Evolutionary conservation across 2,329 filamentous ascomycete genomes (phyloP).

Genomic region (Sporothrix luriei): DNA sequence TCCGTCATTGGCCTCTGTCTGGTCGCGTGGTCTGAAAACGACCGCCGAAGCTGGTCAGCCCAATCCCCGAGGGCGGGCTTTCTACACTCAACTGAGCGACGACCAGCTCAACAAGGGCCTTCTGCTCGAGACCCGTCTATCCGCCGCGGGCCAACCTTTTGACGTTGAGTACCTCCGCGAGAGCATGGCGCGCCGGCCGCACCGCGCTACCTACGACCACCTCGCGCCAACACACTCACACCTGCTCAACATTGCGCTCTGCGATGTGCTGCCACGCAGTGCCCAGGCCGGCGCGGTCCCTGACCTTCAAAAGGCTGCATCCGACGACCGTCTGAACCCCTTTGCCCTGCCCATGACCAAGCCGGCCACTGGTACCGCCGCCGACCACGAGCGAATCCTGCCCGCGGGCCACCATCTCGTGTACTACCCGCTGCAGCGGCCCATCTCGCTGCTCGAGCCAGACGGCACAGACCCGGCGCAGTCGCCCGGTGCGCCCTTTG

Average conservation of each 20-base stretch:
- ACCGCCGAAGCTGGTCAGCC: neutral
- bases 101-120: conserved; percentile 18
- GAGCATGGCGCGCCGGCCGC: conserved; percentile 33
- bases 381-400: conserved; percentile 41
- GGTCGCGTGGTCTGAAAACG: neutral
- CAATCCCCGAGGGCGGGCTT: neutral
- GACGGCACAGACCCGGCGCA: conserved; percentile 87
- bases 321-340: neutral
- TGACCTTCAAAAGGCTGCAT: neutral
- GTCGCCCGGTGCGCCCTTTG: conserved; percentile 71
- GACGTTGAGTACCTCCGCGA: conserved; percentile 32
- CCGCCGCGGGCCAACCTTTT: conserved; percentile 10
- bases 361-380: neutral
- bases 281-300: conserved; percentile 39
- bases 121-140: neutral
- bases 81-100: neutral
- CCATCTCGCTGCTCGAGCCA: conserved; percentile 63
- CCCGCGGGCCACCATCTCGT: conserved; percentile 78
- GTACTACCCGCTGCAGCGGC: conserved; percentile 77
- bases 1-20: neutral
- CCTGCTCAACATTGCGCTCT: conserved; percentile 65
- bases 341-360: conserved; percentile 6
- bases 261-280: conserved; percentile 41
- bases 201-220: conserved; percentile 49
- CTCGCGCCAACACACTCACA: conserved; percentile 63